These are phyloP conservation scores for Trichoderma breve DNA, from an alignment of 2,329 filamentous ascomycete genomes.

Conservation along the genomic window DNA sequence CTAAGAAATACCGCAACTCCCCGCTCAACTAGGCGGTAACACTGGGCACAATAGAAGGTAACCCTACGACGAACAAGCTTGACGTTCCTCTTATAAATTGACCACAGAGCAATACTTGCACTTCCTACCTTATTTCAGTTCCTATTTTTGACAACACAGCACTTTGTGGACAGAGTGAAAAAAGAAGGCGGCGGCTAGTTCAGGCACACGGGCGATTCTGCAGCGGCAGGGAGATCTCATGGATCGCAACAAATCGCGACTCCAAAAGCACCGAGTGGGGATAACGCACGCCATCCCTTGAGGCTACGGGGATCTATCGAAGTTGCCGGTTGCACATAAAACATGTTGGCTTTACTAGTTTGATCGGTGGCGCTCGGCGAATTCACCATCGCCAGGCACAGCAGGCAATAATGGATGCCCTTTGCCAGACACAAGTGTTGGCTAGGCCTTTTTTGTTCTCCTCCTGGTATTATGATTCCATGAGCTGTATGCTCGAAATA, in stretches of 20 bases:
- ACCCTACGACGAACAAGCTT: not conserved
- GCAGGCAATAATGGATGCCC: not conserved
- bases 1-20: not conserved
- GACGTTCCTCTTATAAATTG: not conserved
- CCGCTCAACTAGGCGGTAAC: not conserved
- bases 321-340: not conserved
- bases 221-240: not conserved
- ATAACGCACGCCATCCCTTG: too few species aligned
- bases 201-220: not conserved
- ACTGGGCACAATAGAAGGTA: not conserved
- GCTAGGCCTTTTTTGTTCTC: not conserved
- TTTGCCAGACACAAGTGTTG: not conserved
- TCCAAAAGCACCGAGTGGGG: not conserved
- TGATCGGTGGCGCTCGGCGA: not conserved
- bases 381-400: not conserved
- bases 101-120: not conserved
- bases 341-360: not conserved
- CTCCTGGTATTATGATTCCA: not conserved
- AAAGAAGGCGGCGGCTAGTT: not conserved
- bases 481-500: not conserved
- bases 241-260: not conserved
- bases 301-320: not conserved
- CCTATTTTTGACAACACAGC: not conserved
- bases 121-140: not conserved
- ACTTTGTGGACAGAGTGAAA: not conserved